phyloP scores from a whole-genome alignment of 2,329 filamentous ascomycete genomes.

The Cryphonectria nitschkei region DNA sequence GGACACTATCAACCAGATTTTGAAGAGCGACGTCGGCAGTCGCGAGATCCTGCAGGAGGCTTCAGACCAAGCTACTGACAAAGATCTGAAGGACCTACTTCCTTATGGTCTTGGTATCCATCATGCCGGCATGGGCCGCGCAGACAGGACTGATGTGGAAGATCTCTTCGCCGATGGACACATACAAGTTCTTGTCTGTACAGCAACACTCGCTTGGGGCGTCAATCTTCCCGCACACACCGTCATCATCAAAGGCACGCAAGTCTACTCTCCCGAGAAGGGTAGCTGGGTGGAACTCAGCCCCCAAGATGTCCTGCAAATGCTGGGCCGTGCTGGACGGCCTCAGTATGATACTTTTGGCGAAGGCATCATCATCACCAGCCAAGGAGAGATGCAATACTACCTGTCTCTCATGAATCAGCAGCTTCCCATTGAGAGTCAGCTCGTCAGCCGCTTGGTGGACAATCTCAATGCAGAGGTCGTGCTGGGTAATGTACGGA shows the following conservation, averaged over 20 bases:
- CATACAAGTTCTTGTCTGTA: constrained; percentile 95
- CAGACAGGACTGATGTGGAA: constrained; percentile 94
- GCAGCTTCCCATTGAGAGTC: constrained; percentile 95
- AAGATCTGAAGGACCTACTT: constrained; percentile 88
- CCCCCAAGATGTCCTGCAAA: constrained; percentile 96
- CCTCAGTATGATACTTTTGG: constrained; percentile 98
- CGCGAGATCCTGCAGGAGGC: constrained; percentile 87
- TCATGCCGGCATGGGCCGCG: constrained; percentile 94
- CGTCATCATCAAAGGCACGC: constrained; percentile 98
- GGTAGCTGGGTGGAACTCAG: constrained; percentile 98
- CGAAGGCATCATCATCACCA: constrained; percentile 98
- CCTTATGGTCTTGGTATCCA: constrained; percentile 98
- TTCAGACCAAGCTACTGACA: constrained; percentile 78
- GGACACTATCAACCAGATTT: constrained; percentile 94
- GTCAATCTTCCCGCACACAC: constrained; percentile 97
- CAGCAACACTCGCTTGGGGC: constrained; percentile 98
- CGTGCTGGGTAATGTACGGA: constrained; percentile 90
- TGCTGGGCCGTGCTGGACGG: constrained; percentile 95
- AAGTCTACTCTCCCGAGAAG: constrained; percentile 97
- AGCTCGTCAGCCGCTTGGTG: constrained; percentile 88
- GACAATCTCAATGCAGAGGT: constrained; percentile 97
- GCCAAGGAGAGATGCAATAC: constrained; percentile 92
- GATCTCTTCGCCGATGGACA: constrained; percentile 90
- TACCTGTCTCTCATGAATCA: constrained; percentile 96
- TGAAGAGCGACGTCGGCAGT: constrained; percentile 89